Base-by-base conservation (phyloP, 208 protist species). In the Leptomonas pyrrhocoris region DNA sequence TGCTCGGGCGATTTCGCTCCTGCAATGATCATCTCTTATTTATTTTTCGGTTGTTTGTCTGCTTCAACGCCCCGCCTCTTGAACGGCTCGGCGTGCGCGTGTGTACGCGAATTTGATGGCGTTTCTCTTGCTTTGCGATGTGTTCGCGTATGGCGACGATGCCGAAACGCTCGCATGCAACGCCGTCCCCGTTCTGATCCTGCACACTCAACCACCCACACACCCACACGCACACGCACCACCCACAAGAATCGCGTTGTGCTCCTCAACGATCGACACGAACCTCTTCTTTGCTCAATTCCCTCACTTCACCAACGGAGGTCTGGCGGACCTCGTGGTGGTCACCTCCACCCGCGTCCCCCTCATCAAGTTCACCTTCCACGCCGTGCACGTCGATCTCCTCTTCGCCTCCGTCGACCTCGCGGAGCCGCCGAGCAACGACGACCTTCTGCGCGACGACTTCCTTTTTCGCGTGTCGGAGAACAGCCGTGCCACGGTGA, bases 291-390 rank as follows among this genome's bases (percentile, higher is more conserved):
- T 92, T 49, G 42, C 67, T 18, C 75, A 79, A 7, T 79, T 95
- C n/a, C 87, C 90, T 12, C 45, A 58, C 8, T 73, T 83, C 9
- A 48, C 90, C 19, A 58, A 63, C 57, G 57, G 54, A 51, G 28
- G 25, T 9, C 70, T 84, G 7, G 71, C 69, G 5, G 60, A 83
- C 36, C 80, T 92, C n/a, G 54, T 80, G 53, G 75, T 94, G 5
- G 74, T 96, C 40, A 58, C 78, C n/a, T 67, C 77, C 7, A 85
- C 92, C 1, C 75, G 85, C 21, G 89, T 96, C 15, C 92, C 92
- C n/a, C 64, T 96, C 38, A 77, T 96, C 53, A 94, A 93, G 74
- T 94, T 91, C 61, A 57, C 27, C 42, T 80, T 81, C 60, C 25
- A 81, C n/a, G 74, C 65, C 19, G 78, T 86, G 12, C 64, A 71